Evolutionary conservation across 139 green algal species (phyloP).

Genomic region (Astrephomene gubernaculifera): DNA sequence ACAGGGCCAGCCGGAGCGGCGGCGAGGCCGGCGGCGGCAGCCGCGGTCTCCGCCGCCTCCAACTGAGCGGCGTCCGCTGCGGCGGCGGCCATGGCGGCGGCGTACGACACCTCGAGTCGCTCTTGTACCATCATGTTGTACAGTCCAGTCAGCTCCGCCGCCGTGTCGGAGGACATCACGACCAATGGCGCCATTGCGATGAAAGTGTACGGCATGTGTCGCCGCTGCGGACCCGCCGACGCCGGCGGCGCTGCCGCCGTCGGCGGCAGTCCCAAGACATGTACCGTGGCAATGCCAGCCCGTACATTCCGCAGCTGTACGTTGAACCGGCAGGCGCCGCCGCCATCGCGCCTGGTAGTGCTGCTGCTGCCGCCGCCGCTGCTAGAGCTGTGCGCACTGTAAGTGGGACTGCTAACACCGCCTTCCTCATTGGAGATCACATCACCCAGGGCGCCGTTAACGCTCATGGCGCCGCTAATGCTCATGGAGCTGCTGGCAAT

Average conservation of each 20-base stretch:
- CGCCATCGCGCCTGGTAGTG: too few relatives aligned
- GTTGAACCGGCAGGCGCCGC: neutral
- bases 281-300: neutral
- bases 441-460: neutral
- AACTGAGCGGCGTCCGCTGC: neutral
- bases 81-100: neutral
- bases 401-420: neutral
- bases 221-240: neutral
- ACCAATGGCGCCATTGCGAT: neutral
- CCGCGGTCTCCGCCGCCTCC: neutral
- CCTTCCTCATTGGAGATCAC: neutral
- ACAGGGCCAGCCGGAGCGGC: neutral
- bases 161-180: neutral
- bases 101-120: neutral
- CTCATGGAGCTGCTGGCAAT: neutral
- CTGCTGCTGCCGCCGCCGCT: neutral
- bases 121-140: slow-evolving; percentile 35
- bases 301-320: neutral
- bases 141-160: neutral
- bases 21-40: neutral
- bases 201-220: neutral
- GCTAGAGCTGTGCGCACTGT: neutral
- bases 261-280: slow-evolving; percentile 7
- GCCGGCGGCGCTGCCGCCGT: neutral
- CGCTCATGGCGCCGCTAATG: neutral